Base-by-base conservation (phyloP, 495 filamentous ascomycete genomes). In the Glonium stellatum region DNA sequence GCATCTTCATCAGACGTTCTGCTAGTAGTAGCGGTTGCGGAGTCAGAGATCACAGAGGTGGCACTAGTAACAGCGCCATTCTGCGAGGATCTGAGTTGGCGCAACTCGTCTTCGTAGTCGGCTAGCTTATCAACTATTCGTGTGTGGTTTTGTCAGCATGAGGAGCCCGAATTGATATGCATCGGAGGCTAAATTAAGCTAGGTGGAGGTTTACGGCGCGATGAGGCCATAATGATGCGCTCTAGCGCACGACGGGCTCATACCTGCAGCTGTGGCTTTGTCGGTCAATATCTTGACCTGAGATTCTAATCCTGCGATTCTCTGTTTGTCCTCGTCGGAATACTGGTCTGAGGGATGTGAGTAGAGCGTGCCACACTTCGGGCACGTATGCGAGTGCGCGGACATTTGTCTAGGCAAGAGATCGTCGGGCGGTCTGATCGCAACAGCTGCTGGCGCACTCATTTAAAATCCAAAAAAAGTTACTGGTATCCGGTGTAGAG, bases 101-200 rank as follows among this genome's bases (percentile, higher is more conserved):
- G 80, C 8, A 96, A 74, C 73, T 96, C 89, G 71, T 95, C 89
- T 80, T 98, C 93, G 80, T 96, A 96, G 76, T 96, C 89, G 69
- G 90, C 88, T 73, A 90, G 84, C 77, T 89, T 88, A 75, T 90
- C 85, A 57, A 78, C 81, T 84, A 65, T 68, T 35, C 34, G 49
- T 62, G 51, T 12, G 48, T 34, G 9, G 52, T 57, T 22, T 44
- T 58, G 46, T 49, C 21, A 55, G 27, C 18, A 15, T 13, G 34
- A 44, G 25, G 18, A 13, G 3, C 39, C 12, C 13, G 39, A 44
- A 4, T 44, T 44, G 12, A 15, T 3, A 11, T 4, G 39, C 39
- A 11, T 18, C 4, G 13, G 39, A 44, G 12, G 39, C 13, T 18
- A 18, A 11, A 11, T 15, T 44, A 4, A 44, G 39, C 13, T 44